Base-by-base conservation (phyloP, 345 rosid genomes). In the Corymbia maculata region DNA sequence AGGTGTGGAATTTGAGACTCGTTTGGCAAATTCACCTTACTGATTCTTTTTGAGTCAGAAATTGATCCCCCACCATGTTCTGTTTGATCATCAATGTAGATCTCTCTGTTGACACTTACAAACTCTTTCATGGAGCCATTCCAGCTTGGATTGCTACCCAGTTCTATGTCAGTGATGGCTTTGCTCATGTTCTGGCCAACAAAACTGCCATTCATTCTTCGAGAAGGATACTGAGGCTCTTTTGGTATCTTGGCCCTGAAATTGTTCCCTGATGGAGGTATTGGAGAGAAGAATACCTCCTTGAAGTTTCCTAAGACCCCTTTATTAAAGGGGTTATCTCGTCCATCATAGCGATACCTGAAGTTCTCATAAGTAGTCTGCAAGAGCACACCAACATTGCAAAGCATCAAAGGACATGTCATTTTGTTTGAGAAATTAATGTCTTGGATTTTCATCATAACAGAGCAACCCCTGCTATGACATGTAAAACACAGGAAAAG, bases 361-460 rank as follows among this genome's bases (percentile, higher is more conserved):
- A 96, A 96, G 91, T 97, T 98, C 88, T 98, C 99, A 51, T 98
- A 95, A 1, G 99, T 98, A 50, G 99, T 96, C 99, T 98, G 98
- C 94, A 88, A 89, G 85, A 89, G 66, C 79, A 92, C 59, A 88
- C n/a, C 52, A 47, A 85, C 88, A n/a, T 47, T 36, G 36, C 44
- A 87, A 51, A 86, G 64, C 87, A 53, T 36, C 59, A 86, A 86
- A 86, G 87, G 64, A 52, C 87, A 32, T 22, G 87, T 28, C 79
- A 59, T 59, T 8, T 32, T 12, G 3, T 26, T 28, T 50, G 16
- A 66, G 68, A 49, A 57, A 14, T 24, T 45, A 24, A 66, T 26
- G 82, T 75, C 28, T 75, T 42, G 82, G 82, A 75, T 64, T 36
- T 79, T 50, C 52, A 82, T 15, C 52, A 30, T 50, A 36, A 79